Evolutionary conservation across 208 protist genomes (phyloP).

Genomic region (Acanthamoeba lenticulata): DNA sequence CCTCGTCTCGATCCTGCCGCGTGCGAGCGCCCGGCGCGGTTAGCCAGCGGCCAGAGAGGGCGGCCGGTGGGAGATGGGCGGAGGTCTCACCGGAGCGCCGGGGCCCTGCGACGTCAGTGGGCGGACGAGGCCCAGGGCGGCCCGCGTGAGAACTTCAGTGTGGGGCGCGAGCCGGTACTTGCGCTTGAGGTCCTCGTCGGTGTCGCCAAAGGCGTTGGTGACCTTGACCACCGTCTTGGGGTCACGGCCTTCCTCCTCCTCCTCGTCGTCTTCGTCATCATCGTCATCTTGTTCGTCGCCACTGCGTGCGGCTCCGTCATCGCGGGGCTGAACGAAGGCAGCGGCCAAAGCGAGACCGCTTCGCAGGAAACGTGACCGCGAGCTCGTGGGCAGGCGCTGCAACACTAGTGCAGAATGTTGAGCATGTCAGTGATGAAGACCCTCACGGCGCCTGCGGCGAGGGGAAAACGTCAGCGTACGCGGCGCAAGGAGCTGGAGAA

Average conservation of each 20-base stretch:
- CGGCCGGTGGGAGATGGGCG: no score
- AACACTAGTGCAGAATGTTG: neutral
- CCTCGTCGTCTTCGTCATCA: neutral
- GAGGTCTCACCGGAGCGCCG: no score
- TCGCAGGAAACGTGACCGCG: neutral
- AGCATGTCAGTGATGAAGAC: neutral
- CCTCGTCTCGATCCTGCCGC: neutral
- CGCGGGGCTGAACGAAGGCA: neutral
- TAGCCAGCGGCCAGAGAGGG: no score
- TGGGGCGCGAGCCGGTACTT: neutral
- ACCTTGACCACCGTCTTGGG: neutral
- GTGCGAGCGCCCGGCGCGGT: no score
- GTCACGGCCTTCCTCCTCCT: neutral
- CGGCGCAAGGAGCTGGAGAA: neutral
- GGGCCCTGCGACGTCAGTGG: no score
- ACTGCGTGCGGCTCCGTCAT: neutral
- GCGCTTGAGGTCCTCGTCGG: neutral
- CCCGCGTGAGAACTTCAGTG: neutral
- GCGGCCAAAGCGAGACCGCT: neutral
- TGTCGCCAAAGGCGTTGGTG: slow-evolving; percentile 19
- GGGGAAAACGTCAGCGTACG: neutral
- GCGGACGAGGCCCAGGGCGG: neutral
- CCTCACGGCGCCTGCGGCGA: neutral
- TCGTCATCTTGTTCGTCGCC: neutral
- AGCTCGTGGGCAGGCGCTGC: neutral